Evolutionary conservation across 192 early-diverging fungal genomes (phyloP), one percentile per base, ranked within the genome.

Genomic region (Entomortierella beljakovae): DNA sequence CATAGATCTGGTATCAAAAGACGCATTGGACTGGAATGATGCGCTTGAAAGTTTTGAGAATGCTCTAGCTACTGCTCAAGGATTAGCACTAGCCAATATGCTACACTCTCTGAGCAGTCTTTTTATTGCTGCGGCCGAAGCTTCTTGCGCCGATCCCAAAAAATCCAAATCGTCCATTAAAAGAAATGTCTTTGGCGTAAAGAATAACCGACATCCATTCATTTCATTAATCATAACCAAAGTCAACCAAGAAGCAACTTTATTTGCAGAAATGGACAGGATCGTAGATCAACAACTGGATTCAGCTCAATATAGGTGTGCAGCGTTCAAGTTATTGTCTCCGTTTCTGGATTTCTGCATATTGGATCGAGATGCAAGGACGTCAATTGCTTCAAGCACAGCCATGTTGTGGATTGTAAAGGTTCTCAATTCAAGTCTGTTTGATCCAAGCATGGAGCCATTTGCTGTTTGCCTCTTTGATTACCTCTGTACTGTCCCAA

Each of bases 151-250:
- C 59, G 29, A 29, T 5, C 61, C 56, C 23, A 64, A 46, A 10
- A 46, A 18, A 28, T 46, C 61, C 9, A 64, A 42, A 15, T 16
- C 32, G 4, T 7, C 37, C n/a, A 60, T 35, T 32, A 79, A 32
- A 6, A 59, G 48, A 33, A 60, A 26, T 35, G 57, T 61, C 33
- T 79, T 69, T 56, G 51, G 35, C 0, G 43, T 31, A 61, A 79
- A 79, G 52, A 79, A 79, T 28, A 69, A 79, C 25, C 67, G 75
- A 55, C 75, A 79, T n/a, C 75, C 75, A 22, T 69, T 70, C 16
- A 67, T 79, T 32, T 55, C 67, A 6, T 42, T 79, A 20, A 46
- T 79, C n/a, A 26, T 57, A 8, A 65, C 62, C 29, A 64, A 79
- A 31, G 6, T 56, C 2, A 54, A 57, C 2, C 56, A 65, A 0